phyloP scores from a whole-genome alignment of 2,329 filamentous ascomycete genomes.

The Sporothrix curviconia region DNA sequence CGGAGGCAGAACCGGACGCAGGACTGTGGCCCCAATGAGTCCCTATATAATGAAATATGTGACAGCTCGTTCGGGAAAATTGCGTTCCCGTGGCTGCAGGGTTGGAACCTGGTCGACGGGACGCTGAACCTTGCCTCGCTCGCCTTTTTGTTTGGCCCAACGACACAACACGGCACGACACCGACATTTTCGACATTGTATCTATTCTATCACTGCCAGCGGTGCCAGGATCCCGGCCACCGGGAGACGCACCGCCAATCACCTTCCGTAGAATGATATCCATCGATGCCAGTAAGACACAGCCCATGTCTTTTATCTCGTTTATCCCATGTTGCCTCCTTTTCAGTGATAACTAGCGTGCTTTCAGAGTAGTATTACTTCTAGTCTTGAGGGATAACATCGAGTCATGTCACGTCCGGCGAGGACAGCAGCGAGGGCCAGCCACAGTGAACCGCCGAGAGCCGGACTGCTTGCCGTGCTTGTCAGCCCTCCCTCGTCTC shows the following conservation, averaged over 20 bases:
- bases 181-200: background rate
- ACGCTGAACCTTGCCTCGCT: too few species aligned
- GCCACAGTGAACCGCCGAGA: conserved; percentile 9
- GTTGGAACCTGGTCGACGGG: background rate
- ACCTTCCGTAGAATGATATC: background rate
- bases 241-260: background rate
- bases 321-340: background rate
- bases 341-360: background rate
- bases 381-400: background rate
- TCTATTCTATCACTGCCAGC: background rate
- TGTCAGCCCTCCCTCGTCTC: too few species aligned
- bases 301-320: background rate
- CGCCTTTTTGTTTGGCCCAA: too few species aligned
- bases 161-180: conserved; percentile 3
- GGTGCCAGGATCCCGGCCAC: background rate
- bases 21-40: background rate
- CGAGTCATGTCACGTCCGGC: conserved; percentile 7
- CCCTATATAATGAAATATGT: background rate
- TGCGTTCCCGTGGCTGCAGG: too few species aligned
- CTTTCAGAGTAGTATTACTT: background rate
- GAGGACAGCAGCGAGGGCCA: too few species aligned
- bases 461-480: too few species aligned
- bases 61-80: too few species aligned
- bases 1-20: background rate
- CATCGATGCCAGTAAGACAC: background rate